phyloP scores from a whole-genome alignment of 2,329 filamentous ascomycete genomes.

The Mycosphaerelloides madeirae region DNA sequence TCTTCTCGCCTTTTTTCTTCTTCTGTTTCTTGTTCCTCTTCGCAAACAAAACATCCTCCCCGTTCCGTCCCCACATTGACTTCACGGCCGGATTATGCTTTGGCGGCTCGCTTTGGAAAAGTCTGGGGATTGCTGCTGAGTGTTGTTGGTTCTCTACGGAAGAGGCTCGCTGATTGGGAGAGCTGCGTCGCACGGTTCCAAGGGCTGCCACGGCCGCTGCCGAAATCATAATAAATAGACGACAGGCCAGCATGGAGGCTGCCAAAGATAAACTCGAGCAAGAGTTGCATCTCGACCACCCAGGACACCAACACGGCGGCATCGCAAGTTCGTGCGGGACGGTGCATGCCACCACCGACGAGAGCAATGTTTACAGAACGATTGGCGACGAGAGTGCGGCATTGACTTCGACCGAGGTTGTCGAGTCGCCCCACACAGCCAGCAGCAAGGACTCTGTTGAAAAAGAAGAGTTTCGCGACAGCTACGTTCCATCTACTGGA shows the following conservation, averaged over 20 bases:
- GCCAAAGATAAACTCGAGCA: conserved; percentile 21
- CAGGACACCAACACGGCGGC: conserved; percentile 21
- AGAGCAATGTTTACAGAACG: not conserved
- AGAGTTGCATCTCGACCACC: conserved; percentile 24
- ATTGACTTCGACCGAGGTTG: not conserved
- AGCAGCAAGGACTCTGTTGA: conserved; percentile 2
- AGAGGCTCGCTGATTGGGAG: no score
- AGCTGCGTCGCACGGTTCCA: no score
- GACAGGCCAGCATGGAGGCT: not conserved
- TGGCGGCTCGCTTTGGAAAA: no score
- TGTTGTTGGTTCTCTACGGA: no score
- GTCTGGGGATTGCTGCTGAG: no score
- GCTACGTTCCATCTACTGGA: conserved; percentile 7
- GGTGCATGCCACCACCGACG: conserved; percentile 1
- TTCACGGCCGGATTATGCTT: no score
- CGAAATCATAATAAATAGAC: not conserved
- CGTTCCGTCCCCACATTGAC: no score
- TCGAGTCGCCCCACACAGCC: not conserved
- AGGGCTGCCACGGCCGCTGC: not conserved
- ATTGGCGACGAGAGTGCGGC: not conserved
- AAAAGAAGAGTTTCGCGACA: conserved; percentile 9
- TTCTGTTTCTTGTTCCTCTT: no score
- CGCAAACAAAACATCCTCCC: no score
- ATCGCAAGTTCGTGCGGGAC: not conserved
- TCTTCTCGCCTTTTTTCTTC: no score